A percentile compares a stretch with the other conserved stretches of the same genome.
Evolutionary conservation across 805 yeast genomes (phyloP).

Genomic region (Metschnikowia proteae): DNA sequence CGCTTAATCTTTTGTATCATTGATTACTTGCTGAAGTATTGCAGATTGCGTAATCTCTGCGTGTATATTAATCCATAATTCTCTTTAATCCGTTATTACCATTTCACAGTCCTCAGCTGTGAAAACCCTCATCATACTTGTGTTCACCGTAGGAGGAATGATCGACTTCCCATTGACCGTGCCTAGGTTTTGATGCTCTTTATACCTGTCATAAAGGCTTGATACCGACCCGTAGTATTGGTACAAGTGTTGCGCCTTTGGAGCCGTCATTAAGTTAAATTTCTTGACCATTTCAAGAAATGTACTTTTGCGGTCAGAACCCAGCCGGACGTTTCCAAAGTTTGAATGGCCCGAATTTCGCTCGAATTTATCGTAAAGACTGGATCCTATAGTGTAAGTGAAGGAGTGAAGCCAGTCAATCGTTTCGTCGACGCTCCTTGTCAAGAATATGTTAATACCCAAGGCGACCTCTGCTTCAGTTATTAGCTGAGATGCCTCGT

Average conservation of each 20-base stretch:
- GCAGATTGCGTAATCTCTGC: neutral
- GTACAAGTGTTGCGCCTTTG: constrained; percentile 45
- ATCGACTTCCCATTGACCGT: constrained; percentile 43
- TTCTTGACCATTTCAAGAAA: constrained; percentile 51
- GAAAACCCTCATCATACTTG: constrained; percentile 45
- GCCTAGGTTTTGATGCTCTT: constrained; percentile 20
- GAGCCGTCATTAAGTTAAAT: constrained; percentile 53
- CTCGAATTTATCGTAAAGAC: constrained; percentile 53
- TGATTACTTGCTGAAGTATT: neutral
- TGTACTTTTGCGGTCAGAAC: constrained; percentile 44
- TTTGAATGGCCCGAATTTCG: constrained; percentile 54
- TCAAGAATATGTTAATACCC: constrained; percentile 49
- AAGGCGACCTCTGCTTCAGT: constrained; percentile 44
- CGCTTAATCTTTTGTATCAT: neutral
- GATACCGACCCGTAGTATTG: constrained; percentile 39
- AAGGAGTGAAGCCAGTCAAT: constrained; percentile 53
- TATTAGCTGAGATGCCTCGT: constrained; percentile 40
- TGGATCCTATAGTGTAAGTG: constrained; percentile 46
- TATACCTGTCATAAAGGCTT: constrained; percentile 26
- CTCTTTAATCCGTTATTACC: constrained; percentile 26
- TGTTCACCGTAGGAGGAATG: constrained; percentile 49
- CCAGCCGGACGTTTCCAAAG: constrained; percentile 54
- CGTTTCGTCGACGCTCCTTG: constrained; percentile 45
- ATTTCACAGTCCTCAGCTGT: constrained; percentile 46
- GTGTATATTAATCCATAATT: neutral